Evolutionary conservation across 805 yeast genomes (phyloP), one percentile per base, ranked within the genome.

Genomic region (Metschnikowia lachancei): DNA sequence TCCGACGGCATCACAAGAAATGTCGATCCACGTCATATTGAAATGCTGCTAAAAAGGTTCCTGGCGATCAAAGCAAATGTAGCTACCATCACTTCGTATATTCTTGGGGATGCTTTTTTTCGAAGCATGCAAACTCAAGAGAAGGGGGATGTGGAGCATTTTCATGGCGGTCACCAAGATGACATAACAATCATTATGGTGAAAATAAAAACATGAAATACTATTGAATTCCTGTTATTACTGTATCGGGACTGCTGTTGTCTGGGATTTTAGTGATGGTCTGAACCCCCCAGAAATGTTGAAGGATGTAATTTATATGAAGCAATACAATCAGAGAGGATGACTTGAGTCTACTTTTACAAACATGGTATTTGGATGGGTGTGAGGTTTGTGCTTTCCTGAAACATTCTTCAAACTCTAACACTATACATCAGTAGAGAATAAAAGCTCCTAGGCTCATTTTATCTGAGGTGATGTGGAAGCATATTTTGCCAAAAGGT

Each of bases 121-220:
- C 26, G 39, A 29, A 41, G 39, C n/a, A 14, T 34, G 26, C 33
- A 34, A 17, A 8, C n/a, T 4, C 17, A 7, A 7, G 12, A 33
- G 12, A 16, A 14, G 12, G 31, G 17, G 9, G 20, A 20, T 16
- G 30, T 31, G 29, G 17, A 11, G 6, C 4, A 6, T 13, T 30
- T 9, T 6, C 19, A 31, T 16, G 32, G 37, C 12, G 46, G 41
- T 3, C 13, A 24, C 13, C 41, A 22, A 6, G 46, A 43, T 18
- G 46, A 43, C 16, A 43, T 43, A 37, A 36, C 41, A 4, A 12
- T 43, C n/a, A 24, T 43, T 10, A 18, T 37, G 41, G 38, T 43
- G 16, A 22, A 37, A 14, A 22, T 36, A 11, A 43, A 36, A 22
- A 8, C 16, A 12, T 29, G 32, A 29, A n/a, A 29, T 6, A 29